These are phyloP conservation scores for Nakaseomyces delphensis DNA, from an alignment of 1,139 yeast species.

Conservation along the genomic window DNA sequence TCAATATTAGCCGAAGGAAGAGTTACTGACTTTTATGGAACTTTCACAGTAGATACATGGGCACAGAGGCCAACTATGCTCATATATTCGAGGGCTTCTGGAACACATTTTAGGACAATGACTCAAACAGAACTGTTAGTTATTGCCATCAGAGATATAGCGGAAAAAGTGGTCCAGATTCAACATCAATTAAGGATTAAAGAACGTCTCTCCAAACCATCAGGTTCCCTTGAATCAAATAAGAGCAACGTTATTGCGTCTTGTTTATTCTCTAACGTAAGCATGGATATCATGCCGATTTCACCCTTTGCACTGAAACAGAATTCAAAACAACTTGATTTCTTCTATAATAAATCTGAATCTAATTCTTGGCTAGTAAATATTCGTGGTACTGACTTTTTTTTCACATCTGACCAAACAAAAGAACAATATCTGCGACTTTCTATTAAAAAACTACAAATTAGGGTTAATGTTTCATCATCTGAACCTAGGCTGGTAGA, in stretches of 20 bases:
- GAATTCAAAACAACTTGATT: constrained; percentile 19
- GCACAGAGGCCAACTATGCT: constrained; percentile 15
- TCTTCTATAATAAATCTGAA: constrained; percentile 16
- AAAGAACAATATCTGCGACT: constrained; percentile 24
- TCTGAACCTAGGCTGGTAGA: constrained; percentile 11
- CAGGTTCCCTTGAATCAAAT: background rate
- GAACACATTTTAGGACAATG: constrained; percentile 20
- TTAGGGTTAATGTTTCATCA: constrained; percentile 12
- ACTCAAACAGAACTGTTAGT: constrained; percentile 18
- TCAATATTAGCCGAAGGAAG: constrained; percentile 17
- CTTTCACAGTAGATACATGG: constrained; percentile 18
- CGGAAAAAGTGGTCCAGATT: constrained; percentile 10
- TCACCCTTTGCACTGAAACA: constrained; percentile 21
- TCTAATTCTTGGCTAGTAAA: constrained; percentile 15
- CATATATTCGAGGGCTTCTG: constrained; percentile 16
- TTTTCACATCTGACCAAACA: constrained; percentile 22
- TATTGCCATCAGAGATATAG: constrained; percentile 14
- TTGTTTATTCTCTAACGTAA: constrained; percentile 18
- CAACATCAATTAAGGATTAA: constrained; percentile 10
- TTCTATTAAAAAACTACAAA: constrained; percentile 20
- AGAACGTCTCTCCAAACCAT: background rate
- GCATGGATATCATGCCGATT: constrained; percentile 23
- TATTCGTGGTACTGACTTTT: constrained; percentile 22
- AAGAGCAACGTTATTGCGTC: constrained; percentile 13
- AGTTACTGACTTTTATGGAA: constrained; percentile 15